Evolutionary conservation across 257 asterid species (phyloP).

Genomic region (Fraxinus quadrangulata): DNA sequence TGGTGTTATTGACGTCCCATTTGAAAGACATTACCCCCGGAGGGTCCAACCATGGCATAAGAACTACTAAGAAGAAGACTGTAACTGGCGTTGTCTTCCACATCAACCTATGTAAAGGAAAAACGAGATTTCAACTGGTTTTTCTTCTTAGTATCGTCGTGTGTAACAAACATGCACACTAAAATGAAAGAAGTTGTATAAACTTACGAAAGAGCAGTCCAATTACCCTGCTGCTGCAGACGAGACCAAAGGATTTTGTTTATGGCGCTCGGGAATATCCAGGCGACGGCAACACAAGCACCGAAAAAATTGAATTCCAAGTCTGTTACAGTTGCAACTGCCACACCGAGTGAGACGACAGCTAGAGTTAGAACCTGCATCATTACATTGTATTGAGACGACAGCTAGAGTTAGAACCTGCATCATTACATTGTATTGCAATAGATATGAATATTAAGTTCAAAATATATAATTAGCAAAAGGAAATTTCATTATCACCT

Average conservation of each 20-base stretch:
- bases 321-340: slow-evolving; percentile 85
- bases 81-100: slow-evolving; percentile 88
- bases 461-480: neutral
- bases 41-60: slow-evolving; percentile 87
- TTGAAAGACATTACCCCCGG: slow-evolving; percentile 70
- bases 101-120: slow-evolving; percentile 62
- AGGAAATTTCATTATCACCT: slow-evolving; percentile 36
- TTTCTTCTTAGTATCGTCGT: neutral
- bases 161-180: neutral
- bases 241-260: slow-evolving; percentile 84
- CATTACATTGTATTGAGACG: no score
- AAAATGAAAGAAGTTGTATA: neutral
- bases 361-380: slow-evolving; percentile 64
- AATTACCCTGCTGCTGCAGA: slow-evolving; percentile 80
- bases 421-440: neutral
- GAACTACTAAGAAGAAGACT: slow-evolving; percentile 66
- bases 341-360: slow-evolving; percentile 79
- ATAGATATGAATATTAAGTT: neutral
- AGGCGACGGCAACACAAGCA: slow-evolving; percentile 70
- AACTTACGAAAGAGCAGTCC: slow-evolving; percentile 94
- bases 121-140: neutral
- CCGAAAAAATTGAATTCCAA: slow-evolving; percentile 80
- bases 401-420: slow-evolving; percentile 67
- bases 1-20: slow-evolving; percentile 50
- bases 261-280: slow-evolving; percentile 81